A percentile compares a stretch with the other conserved stretches of the same genome.
These are phyloP conservation scores for Coemansia sp. DNA, from an alignment of 371 early-diverging fungal species.

Conservation along the genomic window DNA sequence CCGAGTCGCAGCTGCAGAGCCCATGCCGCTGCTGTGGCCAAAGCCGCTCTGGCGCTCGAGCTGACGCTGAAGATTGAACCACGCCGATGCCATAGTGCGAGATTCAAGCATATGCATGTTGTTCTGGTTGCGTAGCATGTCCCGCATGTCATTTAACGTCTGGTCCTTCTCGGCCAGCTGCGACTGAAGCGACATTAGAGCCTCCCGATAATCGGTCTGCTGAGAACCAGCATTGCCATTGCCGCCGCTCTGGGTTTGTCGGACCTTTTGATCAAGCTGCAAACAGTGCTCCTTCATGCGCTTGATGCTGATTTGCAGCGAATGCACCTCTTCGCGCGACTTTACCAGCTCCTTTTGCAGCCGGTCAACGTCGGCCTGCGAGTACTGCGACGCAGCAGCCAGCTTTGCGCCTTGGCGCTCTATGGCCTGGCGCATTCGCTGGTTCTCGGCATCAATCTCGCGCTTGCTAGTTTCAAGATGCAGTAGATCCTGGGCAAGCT, in stretches of 20 bases:
- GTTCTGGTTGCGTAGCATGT: conserved; percentile 65
- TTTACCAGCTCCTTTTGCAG: conserved; percentile 62
- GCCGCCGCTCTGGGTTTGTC: conserved; percentile 26
- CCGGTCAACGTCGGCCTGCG: conserved; percentile 44
- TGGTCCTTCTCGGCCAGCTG: conserved; percentile 55
- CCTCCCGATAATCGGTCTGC: conserved; percentile 60
- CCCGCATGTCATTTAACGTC: conserved; percentile 42
- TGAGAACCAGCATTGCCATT: conserved; percentile 18
- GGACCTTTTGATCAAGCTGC: conserved; percentile 32
- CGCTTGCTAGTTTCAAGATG: conserved; percentile 59
- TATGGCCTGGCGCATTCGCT: conserved; percentile 57
- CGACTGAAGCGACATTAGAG: conserved; percentile 66
- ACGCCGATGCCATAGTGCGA: conserved; percentile 19
- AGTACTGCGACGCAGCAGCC: conserved; percentile 46
- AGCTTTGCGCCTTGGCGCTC: conserved; percentile 55
- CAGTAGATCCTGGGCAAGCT: conserved; percentile 58
- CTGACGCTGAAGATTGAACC: conserved; percentile 31
- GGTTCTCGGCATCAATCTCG: conserved; percentile 62
- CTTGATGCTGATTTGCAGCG: conserved; percentile 59
- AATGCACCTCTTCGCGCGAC: conserved; percentile 58
- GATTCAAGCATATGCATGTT: conserved; percentile 59
- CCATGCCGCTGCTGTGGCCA: conserved; percentile 60
- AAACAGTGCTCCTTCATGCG: conserved; percentile 65
- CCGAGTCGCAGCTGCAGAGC: conserved; percentile 56
- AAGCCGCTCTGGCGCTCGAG: conserved; percentile 62